phyloP scores from a whole-genome alignment of 2,329 filamentous ascomycete species.

The Penicillium sp. region DNA sequence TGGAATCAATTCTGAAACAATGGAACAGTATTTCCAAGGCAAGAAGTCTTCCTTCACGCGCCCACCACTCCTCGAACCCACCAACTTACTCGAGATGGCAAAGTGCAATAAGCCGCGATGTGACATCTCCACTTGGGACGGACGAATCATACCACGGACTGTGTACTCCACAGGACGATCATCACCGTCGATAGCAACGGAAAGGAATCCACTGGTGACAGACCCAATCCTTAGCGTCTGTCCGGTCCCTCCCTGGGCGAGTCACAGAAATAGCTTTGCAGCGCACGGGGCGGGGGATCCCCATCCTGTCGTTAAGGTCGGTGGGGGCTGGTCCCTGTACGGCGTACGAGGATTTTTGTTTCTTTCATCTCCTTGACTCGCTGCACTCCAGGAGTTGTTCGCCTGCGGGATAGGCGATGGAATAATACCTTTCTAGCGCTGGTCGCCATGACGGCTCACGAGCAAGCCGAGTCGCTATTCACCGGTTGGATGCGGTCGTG shows the following conservation, averaged over 20 bases:
- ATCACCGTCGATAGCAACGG: slow-evolving; percentile 5
- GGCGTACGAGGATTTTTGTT: slow-evolving; percentile 3
- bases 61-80: slow-evolving; percentile 10
- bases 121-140: slow-evolving; percentile 22
- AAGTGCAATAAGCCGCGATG: slow-evolving; percentile 16
- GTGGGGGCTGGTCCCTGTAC: slow-evolving; percentile 9
- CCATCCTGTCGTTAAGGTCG: slow-evolving; percentile 7
- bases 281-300: background rate
- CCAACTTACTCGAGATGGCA: slow-evolving; percentile 3
- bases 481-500: slow-evolving; percentile 39
- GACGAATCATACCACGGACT: slow-evolving; percentile 18
- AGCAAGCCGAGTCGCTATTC: slow-evolving; percentile 38
- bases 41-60: slow-evolving; percentile 15
- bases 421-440: slow-evolving; percentile 25
- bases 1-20: background rate
- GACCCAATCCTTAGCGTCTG: slow-evolving; percentile 9
- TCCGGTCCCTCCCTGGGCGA: slow-evolving; percentile 11
- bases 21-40: background rate
- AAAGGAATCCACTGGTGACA: slow-evolving; percentile 4
- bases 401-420: slow-evolving; percentile 26
- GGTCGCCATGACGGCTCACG: slow-evolving; percentile 34
- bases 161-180: slow-evolving; percentile 11
- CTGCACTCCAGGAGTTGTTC: background rate
- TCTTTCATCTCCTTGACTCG: slow-evolving; percentile 4
- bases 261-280: slow-evolving; percentile 6